Percentiles rank a stretch among this genome's conserved stretches.
Evolutionary conservation across 73 alveolate genomes (phyloP).

Genomic region (Effrenium voratum): DNA sequence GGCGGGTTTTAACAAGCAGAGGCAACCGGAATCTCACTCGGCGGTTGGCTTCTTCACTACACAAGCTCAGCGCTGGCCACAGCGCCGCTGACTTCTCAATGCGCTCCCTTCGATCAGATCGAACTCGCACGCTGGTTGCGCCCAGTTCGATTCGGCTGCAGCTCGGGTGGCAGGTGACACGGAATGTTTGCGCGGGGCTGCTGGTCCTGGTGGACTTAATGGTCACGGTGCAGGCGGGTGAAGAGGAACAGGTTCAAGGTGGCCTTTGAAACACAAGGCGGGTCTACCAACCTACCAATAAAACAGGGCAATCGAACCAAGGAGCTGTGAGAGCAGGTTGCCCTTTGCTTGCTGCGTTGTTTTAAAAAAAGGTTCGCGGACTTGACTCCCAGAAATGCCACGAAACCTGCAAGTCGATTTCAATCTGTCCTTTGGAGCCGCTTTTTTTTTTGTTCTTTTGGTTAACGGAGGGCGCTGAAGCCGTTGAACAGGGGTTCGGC

Average conservation of each 20-base stretch:
- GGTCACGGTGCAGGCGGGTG: conserved; percentile 60
- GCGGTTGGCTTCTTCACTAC: neutral
- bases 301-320: too few relatives aligned
- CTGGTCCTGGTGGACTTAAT: conserved; percentile 51
- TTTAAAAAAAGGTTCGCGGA: too few relatives aligned
- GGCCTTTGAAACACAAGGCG: too few relatives aligned
- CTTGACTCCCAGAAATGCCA: too few relatives aligned
- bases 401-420: neutral
- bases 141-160: neutral
- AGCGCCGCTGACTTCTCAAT: neutral
- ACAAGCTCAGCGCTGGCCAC: neutral
- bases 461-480: too few relatives aligned
- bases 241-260: too few relatives aligned
- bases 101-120: neutral
- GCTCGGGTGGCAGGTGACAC: conserved; percentile 23
- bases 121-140: neutral
- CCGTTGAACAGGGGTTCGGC: too few relatives aligned
- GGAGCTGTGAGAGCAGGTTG: too few relatives aligned
- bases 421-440: too few relatives aligned
- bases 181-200: conserved; percentile 57
- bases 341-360: too few relatives aligned
- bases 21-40: neutral
- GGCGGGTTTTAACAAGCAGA: neutral
- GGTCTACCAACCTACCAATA: too few relatives aligned
- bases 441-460: too few relatives aligned